These are phyloP conservation scores for Malassezia nana DNA, from an alignment of 1,284 basidiomycete species.

Conservation along the genomic window DNA sequence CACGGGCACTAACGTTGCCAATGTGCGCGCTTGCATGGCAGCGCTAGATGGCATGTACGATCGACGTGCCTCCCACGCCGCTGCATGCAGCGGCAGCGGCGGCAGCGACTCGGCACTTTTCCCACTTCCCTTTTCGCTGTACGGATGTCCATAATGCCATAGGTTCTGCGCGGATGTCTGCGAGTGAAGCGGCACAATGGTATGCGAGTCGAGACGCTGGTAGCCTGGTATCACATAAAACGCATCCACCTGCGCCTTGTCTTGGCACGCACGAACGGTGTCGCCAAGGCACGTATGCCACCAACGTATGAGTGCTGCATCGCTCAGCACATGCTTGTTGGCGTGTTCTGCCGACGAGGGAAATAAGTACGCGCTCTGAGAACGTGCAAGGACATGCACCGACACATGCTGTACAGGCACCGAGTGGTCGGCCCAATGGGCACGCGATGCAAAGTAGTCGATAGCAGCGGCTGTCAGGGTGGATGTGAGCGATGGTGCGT, in stretches of 20 bases:
- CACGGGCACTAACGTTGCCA: conserved; percentile 42
- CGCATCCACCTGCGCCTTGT: conserved; percentile 12
- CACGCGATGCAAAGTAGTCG: conserved; percentile 56
- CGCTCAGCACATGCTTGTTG: conserved; percentile 64
- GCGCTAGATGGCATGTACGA: background rate
- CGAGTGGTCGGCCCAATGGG: conserved; percentile 50
- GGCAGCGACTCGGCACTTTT: conserved; percentile 13
- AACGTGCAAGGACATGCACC: conserved; percentile 79
- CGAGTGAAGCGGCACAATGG: conserved; percentile 30
- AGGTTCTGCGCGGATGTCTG: background rate
- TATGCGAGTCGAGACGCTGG: conserved; percentile 29
- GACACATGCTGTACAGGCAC: conserved; percentile 26
- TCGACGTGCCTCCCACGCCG: background rate
- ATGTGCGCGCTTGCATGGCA: conserved; percentile 6
- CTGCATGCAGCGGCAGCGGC: conserved; percentile 33
- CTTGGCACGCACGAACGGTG: conserved; percentile 4
- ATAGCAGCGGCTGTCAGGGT: conserved; percentile 63
- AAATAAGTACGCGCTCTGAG: conserved; percentile 86
- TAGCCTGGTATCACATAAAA: conserved; percentile 44
- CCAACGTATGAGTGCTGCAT: conserved; percentile 76
- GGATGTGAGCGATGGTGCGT: conserved; percentile 51
- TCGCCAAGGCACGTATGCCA: conserved; percentile 58
- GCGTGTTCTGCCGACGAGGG: conserved; percentile 69
- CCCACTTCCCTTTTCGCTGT: conserved; percentile 20
- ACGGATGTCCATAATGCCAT: conserved; percentile 45